Percentiles rank a stretch among this genome's conserved stretches.
Evolutionary conservation across 805 yeast genomes (phyloP).

Genomic region (Starmerella stigmatis): DNA sequence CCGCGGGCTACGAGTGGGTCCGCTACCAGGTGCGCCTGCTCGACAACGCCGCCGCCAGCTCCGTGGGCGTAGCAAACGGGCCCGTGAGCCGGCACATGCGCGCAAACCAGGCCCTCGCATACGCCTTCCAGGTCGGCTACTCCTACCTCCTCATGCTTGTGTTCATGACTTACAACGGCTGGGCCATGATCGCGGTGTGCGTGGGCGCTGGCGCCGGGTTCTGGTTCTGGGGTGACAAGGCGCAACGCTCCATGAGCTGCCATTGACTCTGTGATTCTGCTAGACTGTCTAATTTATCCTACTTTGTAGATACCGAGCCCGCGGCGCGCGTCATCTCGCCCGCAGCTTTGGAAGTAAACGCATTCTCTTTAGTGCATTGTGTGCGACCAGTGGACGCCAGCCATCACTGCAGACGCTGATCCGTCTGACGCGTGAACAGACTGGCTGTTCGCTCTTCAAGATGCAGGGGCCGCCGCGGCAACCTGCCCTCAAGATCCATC

Average conservation of each 20-base stretch:
- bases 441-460: neutral
- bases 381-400: no score
- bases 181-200: conserved; percentile 68
- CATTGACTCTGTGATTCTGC: conserved; percentile 20
- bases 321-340: no score
- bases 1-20: conserved; percentile 54
- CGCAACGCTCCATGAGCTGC: conserved; percentile 24
- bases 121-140: conserved; percentile 26
- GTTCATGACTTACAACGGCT: conserved; percentile 77
- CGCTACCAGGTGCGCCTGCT: conserved; percentile 27
- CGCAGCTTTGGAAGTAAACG: no score
- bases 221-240: conserved; percentile 41
- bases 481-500: neutral
- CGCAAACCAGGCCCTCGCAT: conserved; percentile 21
- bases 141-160: conserved; percentile 54
- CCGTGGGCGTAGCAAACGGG: conserved; percentile 3
- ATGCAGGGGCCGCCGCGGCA: neutral
- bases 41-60: conserved; percentile 14
- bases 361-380: no score
- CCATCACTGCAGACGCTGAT: no score
- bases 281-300: no score
- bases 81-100: neutral
- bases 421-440: no score
- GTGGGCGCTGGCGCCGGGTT: conserved; percentile 64
- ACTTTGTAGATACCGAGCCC: no score